Evolutionary conservation across 176 grass and related monocot genomes (phyloP), one percentile per base, ranked within the genome.

Genomic region (Stipa capillata): DNA sequence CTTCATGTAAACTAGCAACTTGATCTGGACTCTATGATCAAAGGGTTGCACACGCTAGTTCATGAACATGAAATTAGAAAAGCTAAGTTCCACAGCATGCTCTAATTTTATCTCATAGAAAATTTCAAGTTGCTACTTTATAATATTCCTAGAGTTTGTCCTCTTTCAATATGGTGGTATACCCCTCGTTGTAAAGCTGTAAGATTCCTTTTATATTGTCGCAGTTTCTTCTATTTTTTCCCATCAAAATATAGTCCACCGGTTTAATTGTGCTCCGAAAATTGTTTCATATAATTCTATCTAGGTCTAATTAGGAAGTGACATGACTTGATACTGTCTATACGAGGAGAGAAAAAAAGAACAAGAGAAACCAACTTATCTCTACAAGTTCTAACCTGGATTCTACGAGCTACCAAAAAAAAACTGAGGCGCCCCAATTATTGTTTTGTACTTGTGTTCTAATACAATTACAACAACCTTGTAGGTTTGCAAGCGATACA

Each of bases 401-500:
- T 20, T 47, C 7, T 0, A 47, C 14, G 7, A n/a, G n/a, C n/a
- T n/a, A n/a, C n/a, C n/a, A n/a, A n/a, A n/a, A n/a, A 62, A 56
- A 21, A 43, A 57, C 23, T 65, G 47, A 42, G 55, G 25, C 29
- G 32, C 0, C 21, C 18, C n/a, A 16, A 28, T 31, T 60, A 15
- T 51, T 72, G 18, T 21, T 68, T 29, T 63, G 39, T 65, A 37
- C 16, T 35, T 16, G 16, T 16, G 16, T 76, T 52, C 52, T 55
- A 42, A 86, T 48, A 51, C 31, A 29, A 55, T 2, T 68, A 32
- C 24, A 18, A 35, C 13, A n/a, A 78, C 34, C 36, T 52, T 93
- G 79, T 77, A 97, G 93, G 90, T 93, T 49, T 93, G 79, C 82
- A 97, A 84, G 76, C 79, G 88, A 82, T 97, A 97, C 83, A 97